Percentiles rank a stretch among this genome's conserved stretches.
These are phyloP conservation scores for Ophiostoma pallidulum DNA, from an alignment of 2,329 filamentous ascomycete genomes.

Conservation along the genomic window DNA sequence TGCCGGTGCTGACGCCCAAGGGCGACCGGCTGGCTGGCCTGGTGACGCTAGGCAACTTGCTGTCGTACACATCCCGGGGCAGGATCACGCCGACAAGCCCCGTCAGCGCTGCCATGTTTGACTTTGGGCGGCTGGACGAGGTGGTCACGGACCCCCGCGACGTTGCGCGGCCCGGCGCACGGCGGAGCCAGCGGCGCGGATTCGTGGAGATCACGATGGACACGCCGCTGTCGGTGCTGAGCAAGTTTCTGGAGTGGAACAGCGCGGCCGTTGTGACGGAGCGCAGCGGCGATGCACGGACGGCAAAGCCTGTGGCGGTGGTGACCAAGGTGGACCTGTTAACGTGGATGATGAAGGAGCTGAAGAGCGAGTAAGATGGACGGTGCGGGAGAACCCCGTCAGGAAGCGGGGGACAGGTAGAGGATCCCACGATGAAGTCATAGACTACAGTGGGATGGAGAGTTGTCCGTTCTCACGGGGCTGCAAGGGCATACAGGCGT, in stretches of 20 bases:
- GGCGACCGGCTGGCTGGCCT: constrained; percentile 74
- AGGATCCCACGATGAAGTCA: no score
- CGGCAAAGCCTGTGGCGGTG: constrained; percentile 73
- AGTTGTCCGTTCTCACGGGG: no score
- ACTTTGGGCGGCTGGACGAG: constrained; percentile 80
- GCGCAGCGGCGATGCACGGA: constrained; percentile 42
- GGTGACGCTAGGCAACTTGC: constrained; percentile 87
- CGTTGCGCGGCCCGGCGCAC: constrained; percentile 31
- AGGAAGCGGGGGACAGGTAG: background rate
- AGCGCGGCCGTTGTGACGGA: constrained; percentile 92
- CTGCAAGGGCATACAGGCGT: no score
- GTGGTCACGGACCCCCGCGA: constrained; percentile 80
- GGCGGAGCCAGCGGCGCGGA: constrained; percentile 41
- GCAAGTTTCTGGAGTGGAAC: constrained; percentile 97
- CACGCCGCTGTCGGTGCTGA: constrained; percentile 72
- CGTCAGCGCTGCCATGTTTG: constrained; percentile 90
- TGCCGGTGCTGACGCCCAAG: constrained; percentile 70
- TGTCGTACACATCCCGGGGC: constrained; percentile 79
- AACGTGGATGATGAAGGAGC: constrained; percentile 74
- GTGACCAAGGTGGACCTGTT: constrained; percentile 95
- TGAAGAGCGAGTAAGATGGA: constrained; percentile 26
- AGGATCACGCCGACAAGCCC: constrained; percentile 64
- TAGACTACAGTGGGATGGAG: no score
- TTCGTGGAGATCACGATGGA: constrained; percentile 94
- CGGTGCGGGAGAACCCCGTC: background rate